Percentiles rank a stretch among this genome's conserved stretches.
phyloP scores from a whole-genome alignment of 108 stramenopile species.

The Fragilariopsis cylindrus region DNA sequence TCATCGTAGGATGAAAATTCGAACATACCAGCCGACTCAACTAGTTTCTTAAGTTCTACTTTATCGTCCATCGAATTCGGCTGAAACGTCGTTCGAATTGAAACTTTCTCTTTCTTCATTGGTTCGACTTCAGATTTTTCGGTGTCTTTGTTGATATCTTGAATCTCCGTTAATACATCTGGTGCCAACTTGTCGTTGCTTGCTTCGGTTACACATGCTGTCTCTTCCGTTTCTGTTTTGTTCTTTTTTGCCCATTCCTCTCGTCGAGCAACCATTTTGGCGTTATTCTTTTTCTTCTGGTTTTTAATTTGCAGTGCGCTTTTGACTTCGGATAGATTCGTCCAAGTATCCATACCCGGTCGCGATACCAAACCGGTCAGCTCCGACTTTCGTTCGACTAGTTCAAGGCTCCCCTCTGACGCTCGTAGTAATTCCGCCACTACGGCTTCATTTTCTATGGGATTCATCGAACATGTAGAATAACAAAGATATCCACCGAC shows the following conservation, averaged over 20 bases:
- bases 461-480: conserved; percentile 97
- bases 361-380: conserved; percentile 78
- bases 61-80: conserved; percentile 65
- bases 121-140: conserved; percentile 3
- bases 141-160: background rate
- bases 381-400: conserved; percentile 75
- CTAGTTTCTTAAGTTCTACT: conserved; percentile 49
- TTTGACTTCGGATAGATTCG: conserved; percentile 71
- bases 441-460: conserved; percentile 98
- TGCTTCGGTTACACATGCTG: background rate
- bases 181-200: background rate
- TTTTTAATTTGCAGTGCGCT: conserved; percentile 55
- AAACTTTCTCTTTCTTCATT: conserved; percentile 2
- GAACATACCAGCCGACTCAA: conserved; percentile 53
- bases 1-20: conserved; percentile 67
- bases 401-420: conserved; percentile 75
- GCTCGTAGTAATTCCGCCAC: conserved; percentile 85
- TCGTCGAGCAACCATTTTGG: conserved; percentile 67
- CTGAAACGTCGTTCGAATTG: conserved; percentile 24
- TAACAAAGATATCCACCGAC: conserved; percentile 94
- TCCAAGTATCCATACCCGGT: conserved; percentile 90
- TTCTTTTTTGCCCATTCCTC: conserved; percentile 50
- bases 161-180: background rate
- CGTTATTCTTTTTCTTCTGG: conserved; percentile 68
- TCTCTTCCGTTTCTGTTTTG: conserved; percentile 12